Base-by-base conservation (phyloP, 2,329 filamentous ascomycete genomes). In the Aspergillus sp. region DNA sequence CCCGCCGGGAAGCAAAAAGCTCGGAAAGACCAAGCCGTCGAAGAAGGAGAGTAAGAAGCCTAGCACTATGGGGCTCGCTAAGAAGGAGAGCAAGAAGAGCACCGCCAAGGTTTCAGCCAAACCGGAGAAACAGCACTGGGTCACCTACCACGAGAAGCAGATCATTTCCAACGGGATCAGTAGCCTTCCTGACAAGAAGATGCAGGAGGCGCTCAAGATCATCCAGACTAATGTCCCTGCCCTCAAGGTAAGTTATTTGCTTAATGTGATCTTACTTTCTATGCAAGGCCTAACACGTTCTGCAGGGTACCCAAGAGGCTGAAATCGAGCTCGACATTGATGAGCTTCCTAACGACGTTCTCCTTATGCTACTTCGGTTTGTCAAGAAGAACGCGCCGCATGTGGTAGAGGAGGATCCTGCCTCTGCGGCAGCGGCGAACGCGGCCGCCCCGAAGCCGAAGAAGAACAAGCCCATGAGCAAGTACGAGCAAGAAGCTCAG, bases 121-220 rank as follows among this genome's bases (percentile, higher is more conserved):
- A 63, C 72, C 72, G 0, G 83, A 81, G 62, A 88, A 86, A 69
- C 80, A 83, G n/a, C 84, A 84, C 57, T 85, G 91, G 70, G 87
- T 92, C 48, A 89, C 87, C 7, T 86, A 89, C 61, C 83, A 89
- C 3, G 92, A 99, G 78, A 98, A 98, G 81, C 91, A 95, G 60
- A 87, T 93, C 66, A 96, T 99, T 60, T 94, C 92, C 1, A 89
- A 89, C 60, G 90, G 91, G 13, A 95, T 97, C 65, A 90, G 89
- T 69, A 88, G 89, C 63, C 86, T 98, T 59, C 88, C 92, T 17
- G 89, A 90, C 53, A 82, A 83, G n/a, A 88, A 91, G 66, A 89
- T 97, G 71, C 85, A 89, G 53, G 87, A 87, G 67, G 92, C 94
- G 0, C 91, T 97, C 32, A 87, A 90, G 61, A 93, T 98, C 63